These are phyloP conservation scores for Talaromyces sp. DNA, from an alignment of 2,329 filamentous ascomycete species.

Conservation along the genomic window DNA sequence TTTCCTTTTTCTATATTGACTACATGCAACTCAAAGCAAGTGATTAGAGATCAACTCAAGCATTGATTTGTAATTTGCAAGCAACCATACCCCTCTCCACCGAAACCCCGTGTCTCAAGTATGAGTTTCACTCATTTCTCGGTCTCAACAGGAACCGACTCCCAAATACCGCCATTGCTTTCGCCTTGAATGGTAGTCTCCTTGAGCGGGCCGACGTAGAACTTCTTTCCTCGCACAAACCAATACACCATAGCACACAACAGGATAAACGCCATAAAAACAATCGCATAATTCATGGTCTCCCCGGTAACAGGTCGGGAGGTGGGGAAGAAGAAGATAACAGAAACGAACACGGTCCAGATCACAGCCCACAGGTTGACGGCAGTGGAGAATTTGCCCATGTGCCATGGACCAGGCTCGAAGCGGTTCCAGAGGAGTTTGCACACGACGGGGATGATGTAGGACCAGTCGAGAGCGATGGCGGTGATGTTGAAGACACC, in stretches of 20 bases:
- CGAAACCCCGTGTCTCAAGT: no score
- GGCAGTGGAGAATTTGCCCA: conserved; percentile 42
- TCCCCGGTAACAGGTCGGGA: conserved; percentile 45
- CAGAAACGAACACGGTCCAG: conserved; percentile 53
- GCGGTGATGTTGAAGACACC: conserved; percentile 47
- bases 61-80: background rate
- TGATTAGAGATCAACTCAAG: background rate
- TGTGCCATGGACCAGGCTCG: conserved; percentile 51
- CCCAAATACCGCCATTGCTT: conserved; percentile 6
- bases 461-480: conserved; percentile 42
- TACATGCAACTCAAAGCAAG: background rate
- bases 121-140: background rate
- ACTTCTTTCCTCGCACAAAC: conserved; percentile 16
- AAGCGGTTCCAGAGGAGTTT: conserved; percentile 51
- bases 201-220: conserved; percentile 18
- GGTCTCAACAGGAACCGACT: conserved; percentile 8
- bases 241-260: conserved; percentile 16
- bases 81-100: background rate
- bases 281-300: conserved; percentile 34
- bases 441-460: conserved; percentile 56
- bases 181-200: conserved; percentile 16
- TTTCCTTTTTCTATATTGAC: background rate
- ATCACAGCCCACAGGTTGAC: conserved; percentile 50
- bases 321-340: conserved; percentile 55
- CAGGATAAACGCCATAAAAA: conserved; percentile 17